Base-by-base conservation (phyloP, 345 rosid genomes). In the Populus pruinosa region DNA sequence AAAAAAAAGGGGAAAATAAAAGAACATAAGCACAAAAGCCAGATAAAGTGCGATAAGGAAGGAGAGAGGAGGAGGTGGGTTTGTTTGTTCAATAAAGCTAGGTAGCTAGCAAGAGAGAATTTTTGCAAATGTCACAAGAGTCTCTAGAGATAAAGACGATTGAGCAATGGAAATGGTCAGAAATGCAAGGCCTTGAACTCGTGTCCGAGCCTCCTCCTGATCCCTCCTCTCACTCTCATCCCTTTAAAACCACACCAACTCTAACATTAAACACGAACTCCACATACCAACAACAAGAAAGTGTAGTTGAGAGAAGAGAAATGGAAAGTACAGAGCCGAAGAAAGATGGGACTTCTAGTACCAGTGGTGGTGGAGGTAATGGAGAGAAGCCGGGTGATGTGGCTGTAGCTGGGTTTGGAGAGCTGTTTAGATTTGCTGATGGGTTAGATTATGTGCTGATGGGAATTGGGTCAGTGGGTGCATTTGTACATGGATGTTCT, bases 181-280 rank as follows among this genome's bases (percentile, higher is more conserved):
- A 93, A 90, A 91, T 96, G 94, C 97, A 93, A 91, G 98, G 98
- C 50, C 94, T 96, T 83, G 99, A 96, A 83, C 98, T 96, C 78
- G 82, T 88, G 38, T 79, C 98, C 73, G 47, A 87, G 63, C 33
- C 76, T 66, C 49, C 75, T 68, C 50, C 73, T 77, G 64, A 59
- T 59, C 64, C 63, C 73, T 74, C 69, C 81, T 67, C 72, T 21
- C 53, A 36, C 82, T 69, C 81, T 73, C 69, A 78, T 77, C 76
- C 80, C 79, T 80, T 36, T 47, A 83, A 65, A 78, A 56, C 78
- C 82, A 82, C 81, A 49, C 70, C 85, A 70, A 66, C 77, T 69
- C 71, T 77, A 38, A 47, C 80, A 55, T 50, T 16, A 17, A 59
- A 66, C 44, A 27, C 80, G 25, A 72, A 56, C 76, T 17, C 81